Evolutionary conservation across 371 early-diverging fungal species (phyloP).

Genomic region (Catenaria anguillulae): DNA sequence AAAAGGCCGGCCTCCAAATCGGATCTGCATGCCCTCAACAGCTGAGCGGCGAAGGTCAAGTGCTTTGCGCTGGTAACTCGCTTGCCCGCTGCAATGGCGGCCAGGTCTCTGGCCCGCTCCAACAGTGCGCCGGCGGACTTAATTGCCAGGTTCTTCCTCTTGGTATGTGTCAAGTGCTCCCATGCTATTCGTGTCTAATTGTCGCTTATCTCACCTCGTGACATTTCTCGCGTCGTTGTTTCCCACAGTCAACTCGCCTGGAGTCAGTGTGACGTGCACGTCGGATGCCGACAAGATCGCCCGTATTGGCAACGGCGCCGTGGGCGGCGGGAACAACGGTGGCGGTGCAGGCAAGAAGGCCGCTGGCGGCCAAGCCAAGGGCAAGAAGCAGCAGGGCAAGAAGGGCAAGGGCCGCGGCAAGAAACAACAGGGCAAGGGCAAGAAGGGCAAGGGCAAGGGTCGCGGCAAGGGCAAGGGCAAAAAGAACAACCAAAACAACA

Average conservation of each 20-base stretch:
- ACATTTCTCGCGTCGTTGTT: no score
- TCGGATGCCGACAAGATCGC: constrained; percentile 14
- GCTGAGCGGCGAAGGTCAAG: background rate
- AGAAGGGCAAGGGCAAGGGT: no score
- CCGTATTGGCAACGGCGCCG: background rate
- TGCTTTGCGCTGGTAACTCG: background rate
- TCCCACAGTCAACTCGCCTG: constrained; percentile 11
- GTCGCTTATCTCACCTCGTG: no score
- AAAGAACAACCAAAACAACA: no score
- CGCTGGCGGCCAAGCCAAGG: background rate
- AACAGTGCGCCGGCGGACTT: constrained; percentile 7
- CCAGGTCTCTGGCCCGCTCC: background rate
- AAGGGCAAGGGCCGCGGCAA: background rate
- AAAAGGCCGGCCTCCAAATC: background rate
- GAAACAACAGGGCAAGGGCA: background rate
- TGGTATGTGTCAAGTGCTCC: no score
- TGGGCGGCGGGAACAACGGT: no score
- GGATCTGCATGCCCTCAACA: background rate
- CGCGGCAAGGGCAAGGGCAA: no score
- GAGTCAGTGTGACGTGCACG: constrained; percentile 11
- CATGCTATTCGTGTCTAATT: no score
- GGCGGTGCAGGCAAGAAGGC: background rate
- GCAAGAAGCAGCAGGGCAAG: background rate
- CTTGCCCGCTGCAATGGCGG: background rate
- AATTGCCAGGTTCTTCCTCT: constrained; percentile 13